phyloP scores from a whole-genome alignment of 768 basidiomycete genomes.

The Hortiboletus flavorubellus region DNA sequence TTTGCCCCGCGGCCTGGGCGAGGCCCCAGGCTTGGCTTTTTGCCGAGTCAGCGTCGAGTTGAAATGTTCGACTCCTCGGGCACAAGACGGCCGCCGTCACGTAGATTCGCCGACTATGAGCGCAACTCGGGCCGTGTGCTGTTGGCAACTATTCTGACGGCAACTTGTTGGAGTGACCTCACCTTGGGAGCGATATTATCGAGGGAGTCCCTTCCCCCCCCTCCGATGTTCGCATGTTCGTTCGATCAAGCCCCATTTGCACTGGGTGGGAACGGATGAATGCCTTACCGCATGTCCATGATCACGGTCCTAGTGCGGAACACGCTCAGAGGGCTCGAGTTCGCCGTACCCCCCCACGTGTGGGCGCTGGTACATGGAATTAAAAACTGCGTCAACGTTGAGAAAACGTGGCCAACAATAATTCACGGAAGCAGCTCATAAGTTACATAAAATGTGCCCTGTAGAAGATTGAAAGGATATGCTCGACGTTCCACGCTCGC shows the following conservation, averaged over 20 bases:
- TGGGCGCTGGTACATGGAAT: too few relatives aligned
- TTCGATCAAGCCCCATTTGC: conserved; percentile 2
- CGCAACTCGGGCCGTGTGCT: neutral
- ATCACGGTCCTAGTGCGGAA: neutral
- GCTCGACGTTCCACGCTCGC: neutral
- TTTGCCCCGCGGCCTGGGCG: neutral
- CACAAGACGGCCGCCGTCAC: neutral
- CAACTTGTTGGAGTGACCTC: neutral
- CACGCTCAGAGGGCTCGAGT: neutral
- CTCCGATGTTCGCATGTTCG: neutral
- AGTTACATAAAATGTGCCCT: neutral
- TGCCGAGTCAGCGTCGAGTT: too few relatives aligned
- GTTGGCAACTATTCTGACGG: neutral
- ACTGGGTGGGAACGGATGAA: neutral
- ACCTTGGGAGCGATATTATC: neutral
- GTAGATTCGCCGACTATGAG: neutral
- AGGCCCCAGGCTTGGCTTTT: neutral
- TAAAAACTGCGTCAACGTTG: neutral
- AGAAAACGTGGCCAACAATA: conserved; percentile 3
- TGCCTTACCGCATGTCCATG: neutral
- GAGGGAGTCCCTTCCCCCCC: too few relatives aligned
- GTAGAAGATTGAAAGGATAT: neutral
- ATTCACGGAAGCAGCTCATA: neutral
- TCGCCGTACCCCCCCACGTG: neutral
- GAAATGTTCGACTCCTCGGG: neutral